phyloP scores from a whole-genome alignment of 257 asterid genomes.

The Mitragyna speciosa region DNA sequence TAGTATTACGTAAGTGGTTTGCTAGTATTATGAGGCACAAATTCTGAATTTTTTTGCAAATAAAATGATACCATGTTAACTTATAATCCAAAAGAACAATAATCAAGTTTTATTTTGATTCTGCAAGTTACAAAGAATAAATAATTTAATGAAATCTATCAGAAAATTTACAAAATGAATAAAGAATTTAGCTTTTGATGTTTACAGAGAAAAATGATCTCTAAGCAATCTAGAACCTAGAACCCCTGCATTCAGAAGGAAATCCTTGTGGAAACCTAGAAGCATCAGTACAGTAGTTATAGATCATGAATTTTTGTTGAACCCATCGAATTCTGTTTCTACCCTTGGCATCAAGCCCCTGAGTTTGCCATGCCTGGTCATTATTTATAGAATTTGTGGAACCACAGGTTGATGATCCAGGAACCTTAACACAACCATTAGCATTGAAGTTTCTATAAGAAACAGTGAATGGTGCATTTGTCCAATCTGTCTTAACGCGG shows the following conservation, averaged over 20 bases:
- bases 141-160: background rate
- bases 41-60: too few species aligned
- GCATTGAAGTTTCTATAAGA: too few species aligned
- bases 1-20: too few species aligned
- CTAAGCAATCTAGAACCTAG: background rate
- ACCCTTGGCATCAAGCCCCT: conserved; percentile 35
- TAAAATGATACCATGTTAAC: too few species aligned
- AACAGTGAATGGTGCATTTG: background rate
- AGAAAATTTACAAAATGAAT: background rate
- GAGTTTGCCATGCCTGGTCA: conserved; percentile 31
- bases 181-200: background rate
- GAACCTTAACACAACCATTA: background rate
- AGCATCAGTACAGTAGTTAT: conserved; percentile 18
- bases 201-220: too few species aligned
- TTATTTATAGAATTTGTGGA: conserved; percentile 18
- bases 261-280: conserved; percentile 15
- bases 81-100: too few species aligned
- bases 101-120: too few species aligned
- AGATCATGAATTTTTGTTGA: conserved; percentile 41
- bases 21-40: too few species aligned
- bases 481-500: background rate
- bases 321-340: conserved; percentile 53
- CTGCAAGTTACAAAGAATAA: conserved; percentile 7
- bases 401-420: conserved; percentile 19
- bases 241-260: conserved; percentile 18